Conservation (phyloP, 2,329 filamentous ascomycete genomes). For the Claviceps humidiphila region DNA sequence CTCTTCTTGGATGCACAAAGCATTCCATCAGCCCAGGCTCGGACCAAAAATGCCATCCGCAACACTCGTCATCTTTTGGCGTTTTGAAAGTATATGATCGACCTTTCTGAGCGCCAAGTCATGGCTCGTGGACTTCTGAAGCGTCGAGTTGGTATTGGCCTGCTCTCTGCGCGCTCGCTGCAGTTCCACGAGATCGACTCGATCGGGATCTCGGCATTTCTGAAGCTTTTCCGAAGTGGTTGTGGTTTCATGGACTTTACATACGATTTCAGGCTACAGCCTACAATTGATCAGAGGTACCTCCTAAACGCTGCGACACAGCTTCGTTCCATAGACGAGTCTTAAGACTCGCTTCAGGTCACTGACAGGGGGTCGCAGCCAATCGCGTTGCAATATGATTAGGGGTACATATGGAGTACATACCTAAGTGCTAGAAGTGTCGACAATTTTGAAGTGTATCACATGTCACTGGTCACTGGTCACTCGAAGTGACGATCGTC, state of each 20-base stretch:
- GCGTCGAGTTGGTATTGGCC: slow-evolving; percentile 29
- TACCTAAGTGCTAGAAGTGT: too few species aligned
- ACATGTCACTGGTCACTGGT: too few species aligned
- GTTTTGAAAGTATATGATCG: slow-evolving; percentile 28
- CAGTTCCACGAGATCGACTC: slow-evolving; percentile 58
- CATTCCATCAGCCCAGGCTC: slow-evolving; percentile 8
- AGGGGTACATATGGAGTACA: too few species aligned
- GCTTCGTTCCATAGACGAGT: too few species aligned
- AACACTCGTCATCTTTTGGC: slow-evolving; percentile 27
- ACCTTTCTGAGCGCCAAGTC: slow-evolving; percentile 33
- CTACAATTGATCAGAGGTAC: too few species aligned
- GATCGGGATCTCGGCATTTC: slow-evolving; percentile 60
- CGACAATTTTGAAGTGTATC: too few species aligned
- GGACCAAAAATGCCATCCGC: slow-evolving; percentile 36
- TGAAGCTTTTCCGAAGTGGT: slow-evolving; percentile 53
- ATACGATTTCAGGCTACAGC: slow-evolving; percentile 26
- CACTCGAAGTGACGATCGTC: too few species aligned
- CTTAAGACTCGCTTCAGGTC: too few species aligned
- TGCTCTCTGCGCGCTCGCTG: slow-evolving; percentile 51
- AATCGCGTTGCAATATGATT: too few species aligned
- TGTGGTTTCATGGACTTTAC: slow-evolving; percentile 35
- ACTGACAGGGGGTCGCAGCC: too few species aligned
- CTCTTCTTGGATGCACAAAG: background rate
- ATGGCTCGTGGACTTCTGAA: slow-evolving; percentile 25
- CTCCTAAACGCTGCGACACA: too few species aligned